Conservation (phyloP, 164 flowering plant genomes). For the Liriodendron chinense region DNA sequence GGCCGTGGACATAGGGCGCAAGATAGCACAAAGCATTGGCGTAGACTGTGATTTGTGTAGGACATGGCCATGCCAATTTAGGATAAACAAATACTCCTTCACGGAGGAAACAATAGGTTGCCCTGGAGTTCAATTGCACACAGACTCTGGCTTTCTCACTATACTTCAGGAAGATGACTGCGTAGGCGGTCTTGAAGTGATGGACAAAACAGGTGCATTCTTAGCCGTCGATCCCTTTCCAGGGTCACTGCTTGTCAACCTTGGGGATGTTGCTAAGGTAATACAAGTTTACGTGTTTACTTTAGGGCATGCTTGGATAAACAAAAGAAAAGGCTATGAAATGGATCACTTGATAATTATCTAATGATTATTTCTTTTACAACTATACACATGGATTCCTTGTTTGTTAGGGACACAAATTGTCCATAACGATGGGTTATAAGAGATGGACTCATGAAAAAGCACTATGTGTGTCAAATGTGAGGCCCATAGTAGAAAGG, state of each 20-base stretch:
- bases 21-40: slow-evolving; percentile 48
- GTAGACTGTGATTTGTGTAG: slow-evolving; percentile 26
- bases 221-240: slow-evolving; percentile 54
- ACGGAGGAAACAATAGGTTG: slow-evolving; percentile 49
- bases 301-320: too few species aligned
- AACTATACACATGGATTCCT: too few species aligned
- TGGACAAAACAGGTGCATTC: slow-evolving; percentile 45
- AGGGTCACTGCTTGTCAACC: slow-evolving; percentile 61
- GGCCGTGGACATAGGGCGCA: slow-evolving; percentile 36
- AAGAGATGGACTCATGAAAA: too few species aligned
- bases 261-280: slow-evolving; percentile 72
- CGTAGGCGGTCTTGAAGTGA: slow-evolving; percentile 75
- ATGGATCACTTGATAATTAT: too few species aligned
- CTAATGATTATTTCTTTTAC: too few species aligned
- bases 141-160: slow-evolving; percentile 79
- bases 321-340: too few species aligned
- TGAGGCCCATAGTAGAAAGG: too few species aligned
- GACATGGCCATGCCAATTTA: slow-evolving; percentile 67
- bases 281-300: neutral
- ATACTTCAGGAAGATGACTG: slow-evolving; percentile 73
- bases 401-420: too few species aligned
- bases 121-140: slow-evolving; percentile 56
- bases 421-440: too few species aligned
- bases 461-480: too few species aligned
- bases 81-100: slow-evolving; percentile 80